Percentiles rank a stretch among this genome's conserved stretches.
Conservation (phyloP, 805 yeast species). For the Ogataea chonburiensis region DNA sequence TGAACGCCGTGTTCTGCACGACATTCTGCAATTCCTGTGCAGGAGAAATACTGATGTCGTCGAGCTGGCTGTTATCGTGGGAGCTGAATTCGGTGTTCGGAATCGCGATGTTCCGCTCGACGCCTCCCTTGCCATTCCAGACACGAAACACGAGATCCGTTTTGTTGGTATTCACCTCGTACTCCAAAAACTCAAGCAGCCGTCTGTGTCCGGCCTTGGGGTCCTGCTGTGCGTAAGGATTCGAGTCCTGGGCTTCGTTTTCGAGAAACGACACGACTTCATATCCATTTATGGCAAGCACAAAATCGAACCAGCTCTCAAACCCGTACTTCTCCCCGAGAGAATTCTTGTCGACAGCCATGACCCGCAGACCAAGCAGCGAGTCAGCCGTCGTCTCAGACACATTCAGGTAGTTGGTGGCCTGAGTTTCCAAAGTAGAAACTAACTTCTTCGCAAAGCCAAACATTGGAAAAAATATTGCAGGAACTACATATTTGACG, state of each 20-base stretch:
- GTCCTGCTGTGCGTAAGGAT: slow-evolving; percentile 25
- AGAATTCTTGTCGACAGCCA: slow-evolving; percentile 47
- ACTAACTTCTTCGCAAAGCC: slow-evolving; percentile 66
- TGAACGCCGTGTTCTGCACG: slow-evolving; percentile 39
- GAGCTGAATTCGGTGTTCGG: slow-evolving; percentile 29
- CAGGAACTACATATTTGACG: no score
- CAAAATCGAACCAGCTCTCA: slow-evolving; percentile 86
- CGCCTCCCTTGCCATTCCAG: slow-evolving; percentile 89
- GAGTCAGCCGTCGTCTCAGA: slow-evolving; percentile 24
- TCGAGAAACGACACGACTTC: slow-evolving; percentile 41
- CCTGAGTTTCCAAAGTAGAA: slow-evolving; percentile 45
- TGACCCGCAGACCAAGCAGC: slow-evolving; percentile 56
- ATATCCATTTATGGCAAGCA: slow-evolving; percentile 75
- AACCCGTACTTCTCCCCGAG: slow-evolving; percentile 53
- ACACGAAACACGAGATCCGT: slow-evolving; percentile 52
- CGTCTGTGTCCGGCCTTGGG: slow-evolving; percentile 19
- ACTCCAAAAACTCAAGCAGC: slow-evolving; percentile 26
- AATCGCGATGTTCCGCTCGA: slow-evolving; percentile 40
- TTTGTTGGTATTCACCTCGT: slow-evolving; percentile 28
- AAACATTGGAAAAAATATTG: slow-evolving; percentile 41
- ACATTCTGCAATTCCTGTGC: slow-evolving; percentile 17
- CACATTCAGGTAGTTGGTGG: slow-evolving; percentile 25
- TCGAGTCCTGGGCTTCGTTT: slow-evolving; percentile 25
- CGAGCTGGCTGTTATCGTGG: slow-evolving; percentile 22
- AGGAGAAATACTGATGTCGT: slow-evolving; percentile 30